phyloP scores from a whole-genome alignment of 2,329 filamentous ascomycete species.

The Pseudophaeomoniella oleicola region DNA sequence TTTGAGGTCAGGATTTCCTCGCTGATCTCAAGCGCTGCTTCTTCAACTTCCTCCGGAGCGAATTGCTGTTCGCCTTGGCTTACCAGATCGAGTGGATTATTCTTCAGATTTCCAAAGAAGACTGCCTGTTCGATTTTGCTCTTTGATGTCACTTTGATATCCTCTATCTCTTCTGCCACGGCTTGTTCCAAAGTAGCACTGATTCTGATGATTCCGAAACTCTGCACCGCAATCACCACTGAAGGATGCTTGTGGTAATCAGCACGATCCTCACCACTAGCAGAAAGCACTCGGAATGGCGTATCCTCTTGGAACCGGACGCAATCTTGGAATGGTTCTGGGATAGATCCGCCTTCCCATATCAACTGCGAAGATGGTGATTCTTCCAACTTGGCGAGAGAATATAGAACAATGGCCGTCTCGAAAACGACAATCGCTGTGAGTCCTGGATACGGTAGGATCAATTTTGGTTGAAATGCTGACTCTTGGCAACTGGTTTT shows the following conservation, averaged over 20 bases:
- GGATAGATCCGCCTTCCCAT: slow-evolving; percentile 47
- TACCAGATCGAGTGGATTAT: slow-evolving; percentile 79
- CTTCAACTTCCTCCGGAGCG: slow-evolving; percentile 52
- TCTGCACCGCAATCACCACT: slow-evolving; percentile 40
- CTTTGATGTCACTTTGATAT: slow-evolving; percentile 54
- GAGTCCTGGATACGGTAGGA: slow-evolving; percentile 63
- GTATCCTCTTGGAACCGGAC: slow-evolving; percentile 55
- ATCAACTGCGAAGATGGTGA: slow-evolving; percentile 65
- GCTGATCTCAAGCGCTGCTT: slow-evolving; percentile 66
- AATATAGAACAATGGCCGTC: slow-evolving; percentile 62
- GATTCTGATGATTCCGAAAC: slow-evolving; percentile 43
- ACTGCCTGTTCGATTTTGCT: slow-evolving; percentile 89
- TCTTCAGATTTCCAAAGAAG: slow-evolving; percentile 70
- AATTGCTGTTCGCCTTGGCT: slow-evolving; percentile 54
- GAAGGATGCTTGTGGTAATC: slow-evolving; percentile 23
- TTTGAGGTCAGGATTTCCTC: slow-evolving; percentile 66
- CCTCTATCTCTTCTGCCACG: slow-evolving; percentile 26
- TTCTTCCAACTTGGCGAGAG: slow-evolving; percentile 51
- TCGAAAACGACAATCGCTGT: slow-evolving; percentile 74
- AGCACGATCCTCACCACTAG: slow-evolving; percentile 29
- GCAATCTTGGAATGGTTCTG: slow-evolving; percentile 68
- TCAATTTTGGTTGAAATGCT: slow-evolving; percentile 46
- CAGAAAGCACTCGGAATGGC: slow-evolving; percentile 34
- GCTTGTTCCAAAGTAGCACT: slow-evolving; percentile 20
- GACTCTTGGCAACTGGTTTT: slow-evolving; percentile 28